Base-by-base conservation (phyloP, 73 alveolate genomes). In the Urostyla sp. region DNA sequence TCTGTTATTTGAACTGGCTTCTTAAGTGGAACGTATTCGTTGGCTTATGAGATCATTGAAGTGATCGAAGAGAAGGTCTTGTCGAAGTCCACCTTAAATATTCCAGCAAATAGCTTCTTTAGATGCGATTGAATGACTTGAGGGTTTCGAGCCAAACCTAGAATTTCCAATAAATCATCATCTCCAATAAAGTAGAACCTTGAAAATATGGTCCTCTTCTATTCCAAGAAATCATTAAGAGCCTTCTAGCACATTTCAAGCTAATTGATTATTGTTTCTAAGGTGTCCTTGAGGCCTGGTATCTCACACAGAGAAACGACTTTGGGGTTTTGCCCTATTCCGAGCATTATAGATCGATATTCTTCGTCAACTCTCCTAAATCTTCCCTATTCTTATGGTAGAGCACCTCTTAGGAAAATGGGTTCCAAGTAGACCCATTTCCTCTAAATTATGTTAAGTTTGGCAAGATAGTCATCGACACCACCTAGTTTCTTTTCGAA, bases 371-470 rank as follows among this genome's bases (percentile, higher is more conserved):
- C 96, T 91, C 99, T 94, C 84, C 94, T 97, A 75, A 98, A 98
- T 83, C 99, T 92, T 21, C 98, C 98, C 87, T 97, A 96, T 75
- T 98, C 99, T 26, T 95, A 89, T 0, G 99, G 99, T 35, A 98
- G 78, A 34, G 99, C 99, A 20, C 99, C 99, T 86, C 99, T 91
- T 13, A 99, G 96, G 80, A 98, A 98, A 44, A 98, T 98, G 3
- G 99, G 99, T 72, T 98, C 99, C 58, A 98, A 82, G 91, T 98
- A 97, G 31, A 98, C 99, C 99, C 99, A 98, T 83, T 98, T 98
- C 60, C 99, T 91, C 87, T 98, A 96, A 38, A 98, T 96, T 37
- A 90, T 80, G 78, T 90, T 92, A 31, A 94, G 60, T 77, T 92
- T 87, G 8, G 95, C 75, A 10, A 97, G 72, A 87, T 96, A 95